These are phyloP conservation scores for Penstemon barbatus DNA, from an alignment of 257 asterid species.

Conservation along the genomic window DNA sequence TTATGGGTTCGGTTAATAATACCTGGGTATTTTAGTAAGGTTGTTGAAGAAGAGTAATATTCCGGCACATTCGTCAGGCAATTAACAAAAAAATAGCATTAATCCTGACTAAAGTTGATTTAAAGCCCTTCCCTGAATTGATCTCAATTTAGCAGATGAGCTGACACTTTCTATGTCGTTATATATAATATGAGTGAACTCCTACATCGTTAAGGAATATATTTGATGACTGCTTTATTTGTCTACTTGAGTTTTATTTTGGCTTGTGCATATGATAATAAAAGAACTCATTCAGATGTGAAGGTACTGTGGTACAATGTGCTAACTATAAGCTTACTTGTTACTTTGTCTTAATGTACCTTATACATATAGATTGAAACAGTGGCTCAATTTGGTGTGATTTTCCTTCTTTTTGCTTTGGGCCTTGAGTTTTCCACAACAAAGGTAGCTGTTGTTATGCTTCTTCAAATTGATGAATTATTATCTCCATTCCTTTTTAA, in stretches of 20 bases:
- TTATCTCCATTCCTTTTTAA: conserved; percentile 12
- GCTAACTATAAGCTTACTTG: conserved; percentile 2
- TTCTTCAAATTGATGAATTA: conserved; percentile 22
- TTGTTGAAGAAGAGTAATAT: conserved; percentile 5
- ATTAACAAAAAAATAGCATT: no score
- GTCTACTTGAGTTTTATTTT: conserved; percentile 11
- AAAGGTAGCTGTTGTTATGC: conserved; percentile 54
- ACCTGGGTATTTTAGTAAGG: not conserved
- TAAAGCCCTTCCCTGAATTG: not conserved
- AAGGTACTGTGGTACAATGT: not conserved
- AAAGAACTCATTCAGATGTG: no score
- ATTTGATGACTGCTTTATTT: conserved; percentile 12
- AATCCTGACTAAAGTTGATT: no score
- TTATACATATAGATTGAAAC: conserved; percentile 82
- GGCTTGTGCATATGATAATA: conserved; percentile 4
- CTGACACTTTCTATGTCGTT: not conserved
- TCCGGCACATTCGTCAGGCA: not conserved
- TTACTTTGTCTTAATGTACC: conserved; percentile 26
- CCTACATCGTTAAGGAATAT: conserved; percentile 5
- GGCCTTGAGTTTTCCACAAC: conserved; percentile 93
- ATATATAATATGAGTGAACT: conserved; percentile 14
- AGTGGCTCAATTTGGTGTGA: conserved; percentile 98
- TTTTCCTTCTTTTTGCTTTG: conserved; percentile 96
- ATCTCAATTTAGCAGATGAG: conserved; percentile 9
- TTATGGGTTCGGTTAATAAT: not conserved